Conservation (phyloP, 208 protist species). For the Wallacemonas collosoma region DNA sequence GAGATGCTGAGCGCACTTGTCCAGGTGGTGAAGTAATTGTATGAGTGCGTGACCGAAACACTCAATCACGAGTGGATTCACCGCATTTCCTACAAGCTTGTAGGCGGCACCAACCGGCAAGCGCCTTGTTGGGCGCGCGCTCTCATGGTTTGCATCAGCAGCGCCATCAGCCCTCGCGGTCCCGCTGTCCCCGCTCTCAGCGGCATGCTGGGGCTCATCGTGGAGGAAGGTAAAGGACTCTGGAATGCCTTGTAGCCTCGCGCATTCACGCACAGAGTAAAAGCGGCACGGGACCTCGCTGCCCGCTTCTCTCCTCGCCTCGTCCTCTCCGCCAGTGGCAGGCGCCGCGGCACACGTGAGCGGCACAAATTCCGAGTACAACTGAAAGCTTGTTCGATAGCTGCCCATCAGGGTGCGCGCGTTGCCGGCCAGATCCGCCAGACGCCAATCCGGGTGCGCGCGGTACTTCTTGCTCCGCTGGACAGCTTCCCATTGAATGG, state of each 20-base stretch:
- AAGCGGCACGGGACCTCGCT: slow-evolving; percentile 46
- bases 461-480: slow-evolving; percentile 54
- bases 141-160: background rate
- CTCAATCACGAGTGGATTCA: slow-evolving; percentile 77
- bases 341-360: background rate
- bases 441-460: slow-evolving; percentile 46
- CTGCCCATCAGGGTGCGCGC: slow-evolving; percentile 69
- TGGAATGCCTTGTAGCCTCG: slow-evolving; percentile 71
- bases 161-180: background rate
- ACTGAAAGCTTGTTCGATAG: slow-evolving; percentile 66
- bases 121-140: background rate
- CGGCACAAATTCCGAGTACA: slow-evolving; percentile 82
- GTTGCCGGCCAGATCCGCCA: slow-evolving; percentile 43
- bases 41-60: slow-evolving; percentile 29
- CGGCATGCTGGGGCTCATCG: slow-evolving; percentile 3
- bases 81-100: slow-evolving; percentile 75
- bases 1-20: background rate
- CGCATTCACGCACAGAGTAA: slow-evolving; percentile 72
- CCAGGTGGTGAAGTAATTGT: slow-evolving; percentile 11
- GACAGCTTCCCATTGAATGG: slow-evolving; percentile 53
- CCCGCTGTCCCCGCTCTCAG: background rate
- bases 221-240: slow-evolving; percentile 49
- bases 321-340: background rate
- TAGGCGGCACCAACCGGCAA: slow-evolving; percentile 46
- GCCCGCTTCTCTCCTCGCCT: background rate